Base-by-base conservation (phyloP, 768 basidiomycete genomes). In the Candolleomyces aberdarensis region DNA sequence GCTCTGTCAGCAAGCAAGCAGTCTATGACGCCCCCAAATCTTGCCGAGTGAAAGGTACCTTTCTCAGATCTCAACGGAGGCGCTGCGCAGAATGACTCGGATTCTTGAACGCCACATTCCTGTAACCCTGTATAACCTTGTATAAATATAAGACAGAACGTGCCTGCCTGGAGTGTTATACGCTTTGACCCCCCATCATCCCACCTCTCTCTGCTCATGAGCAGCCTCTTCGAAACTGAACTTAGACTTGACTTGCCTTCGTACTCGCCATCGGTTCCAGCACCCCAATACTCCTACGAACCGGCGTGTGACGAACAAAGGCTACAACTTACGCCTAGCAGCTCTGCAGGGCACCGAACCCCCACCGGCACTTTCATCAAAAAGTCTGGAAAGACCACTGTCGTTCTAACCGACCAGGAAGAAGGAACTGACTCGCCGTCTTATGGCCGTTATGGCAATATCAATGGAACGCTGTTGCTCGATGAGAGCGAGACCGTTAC, bases 211-310 rank as follows among this genome's bases (percentile, higher is more conserved):
- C 55, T 19, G n/a, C 44, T 36, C 41, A 31, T 40, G n/a, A 36
- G 51, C 54, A 17, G 43, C 36, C 31, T 46, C 60, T 63, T 62
- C 44, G 56, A 48, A 48, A 60, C 54, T 50, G 62, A 50, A 48
- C 56, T 29, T 41, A 40, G 47, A 20, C 62, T 64, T 36, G 63
- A 62, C 7, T 74, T 85, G 36, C 85, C 88, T 19, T 69, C 68
- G 6, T 89, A 89, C 67, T 78, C 84, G 0, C 77, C 83, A 1
- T 81, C 85, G 6, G 71, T 72, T 2, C 82, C 82, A 29, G 77
- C 81, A 1, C 88, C 88, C 1, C 68, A 73, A 8, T 91, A 90
- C 67, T 85, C 88, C 52, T 78, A 70, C 40, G 79, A 80, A 29
- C 86, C 83, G 39, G 69, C 76, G 4, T 74, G 71, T 2, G 83